Evolutionary conservation across 192 early-diverging fungal species (phyloP).

Genomic region (Hyaloraphidium curvatum): DNA sequence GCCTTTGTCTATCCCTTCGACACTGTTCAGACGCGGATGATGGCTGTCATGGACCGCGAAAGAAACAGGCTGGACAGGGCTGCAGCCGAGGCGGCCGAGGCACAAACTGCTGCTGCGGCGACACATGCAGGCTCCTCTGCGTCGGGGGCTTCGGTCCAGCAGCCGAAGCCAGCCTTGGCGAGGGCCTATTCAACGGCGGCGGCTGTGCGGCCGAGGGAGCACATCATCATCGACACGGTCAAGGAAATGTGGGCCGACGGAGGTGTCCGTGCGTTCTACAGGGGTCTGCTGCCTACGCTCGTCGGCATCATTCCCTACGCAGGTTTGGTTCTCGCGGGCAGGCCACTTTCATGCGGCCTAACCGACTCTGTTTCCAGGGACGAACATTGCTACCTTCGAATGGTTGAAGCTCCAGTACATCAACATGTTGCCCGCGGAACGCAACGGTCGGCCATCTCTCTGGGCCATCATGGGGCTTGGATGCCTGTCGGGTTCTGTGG

Average conservation of each 20-base stretch:
- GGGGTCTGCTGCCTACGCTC: slow-evolving; percentile 33
- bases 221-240: slow-evolving; percentile 28
- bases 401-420: background rate
- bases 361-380: slow-evolving; percentile 2
- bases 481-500: background rate
- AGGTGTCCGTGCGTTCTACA: slow-evolving; percentile 43
- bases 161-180: no score
- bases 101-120: no score
- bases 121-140: no score
- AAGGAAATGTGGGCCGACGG: slow-evolving; percentile 36
- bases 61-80: no score
- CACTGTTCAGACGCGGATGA: no score
- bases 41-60: no score
- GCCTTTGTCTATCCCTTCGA: no score
- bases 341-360: slow-evolving; percentile 26
- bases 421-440: no score
- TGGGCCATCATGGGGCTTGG: background rate
- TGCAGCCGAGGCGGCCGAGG: no score
- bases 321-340: slow-evolving; percentile 48
- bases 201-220: no score
- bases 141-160: no score
- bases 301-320: slow-evolving; percentile 62
- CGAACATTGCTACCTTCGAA: background rate
- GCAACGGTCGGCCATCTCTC: background rate
- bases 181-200: no score